These are phyloP conservation scores for Ammopiptanthus mongolicus DNA, from an alignment of 306 rosid genomes.

Conservation along the genomic window DNA sequence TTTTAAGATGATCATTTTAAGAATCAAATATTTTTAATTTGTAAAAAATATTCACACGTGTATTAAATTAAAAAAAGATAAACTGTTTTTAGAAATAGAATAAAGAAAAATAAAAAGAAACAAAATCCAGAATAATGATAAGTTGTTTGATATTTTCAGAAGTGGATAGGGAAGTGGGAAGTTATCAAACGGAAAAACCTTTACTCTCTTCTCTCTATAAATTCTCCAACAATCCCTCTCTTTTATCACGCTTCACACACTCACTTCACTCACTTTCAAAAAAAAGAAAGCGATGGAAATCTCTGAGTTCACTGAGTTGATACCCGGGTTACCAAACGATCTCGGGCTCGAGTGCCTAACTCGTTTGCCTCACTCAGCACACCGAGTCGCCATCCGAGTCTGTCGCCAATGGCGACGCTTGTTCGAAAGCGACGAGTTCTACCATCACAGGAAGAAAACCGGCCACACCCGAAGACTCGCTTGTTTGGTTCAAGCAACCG, in stretches of 20 bases:
- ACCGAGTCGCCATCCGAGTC: conserved; percentile 31
- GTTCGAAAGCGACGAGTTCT: conserved; percentile 28
- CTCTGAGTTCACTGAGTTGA: conserved; percentile 16
- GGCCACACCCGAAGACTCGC: conserved; percentile 27
- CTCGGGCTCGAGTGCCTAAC: conserved; percentile 39
- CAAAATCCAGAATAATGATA: too few relatives aligned
- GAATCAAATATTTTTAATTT: too few relatives aligned
- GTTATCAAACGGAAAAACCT: not conserved
- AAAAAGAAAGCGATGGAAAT: not conserved
- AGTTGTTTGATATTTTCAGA: too few relatives aligned
- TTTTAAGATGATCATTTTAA: too few relatives aligned
- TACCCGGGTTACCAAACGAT: conserved; percentile 36
- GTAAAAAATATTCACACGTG: too few relatives aligned
- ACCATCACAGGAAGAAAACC: conserved; percentile 21
- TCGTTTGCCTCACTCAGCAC: conserved; percentile 30
- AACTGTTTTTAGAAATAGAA: too few relatives aligned
- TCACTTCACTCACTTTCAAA: not conserved
- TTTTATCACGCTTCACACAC: not conserved
- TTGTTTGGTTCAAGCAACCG: conserved; percentile 31
- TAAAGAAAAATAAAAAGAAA: too few relatives aligned
- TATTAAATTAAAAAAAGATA: too few relatives aligned
- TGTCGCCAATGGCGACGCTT: conserved; percentile 35
- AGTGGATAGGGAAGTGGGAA: not conserved
- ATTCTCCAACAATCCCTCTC: not conserved
- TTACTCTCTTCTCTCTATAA: not conserved